Conservation (phyloP, 2,329 filamentous ascomycete species). For the Rhytidhysteron rufulum region DNA sequence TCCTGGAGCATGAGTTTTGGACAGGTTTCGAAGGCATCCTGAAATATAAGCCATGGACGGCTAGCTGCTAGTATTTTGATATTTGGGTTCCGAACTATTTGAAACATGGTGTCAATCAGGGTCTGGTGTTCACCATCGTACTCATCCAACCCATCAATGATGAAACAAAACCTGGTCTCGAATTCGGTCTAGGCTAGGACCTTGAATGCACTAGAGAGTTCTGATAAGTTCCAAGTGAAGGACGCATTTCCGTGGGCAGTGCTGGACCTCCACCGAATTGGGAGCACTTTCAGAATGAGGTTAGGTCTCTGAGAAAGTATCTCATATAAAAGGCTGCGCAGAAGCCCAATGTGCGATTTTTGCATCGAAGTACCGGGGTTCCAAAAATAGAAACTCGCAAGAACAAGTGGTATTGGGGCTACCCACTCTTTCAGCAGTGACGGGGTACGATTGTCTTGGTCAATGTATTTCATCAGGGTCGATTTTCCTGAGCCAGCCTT, state of each 20-base stretch:
- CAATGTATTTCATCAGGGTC: constrained; percentile 27
- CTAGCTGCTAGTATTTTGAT: background rate
- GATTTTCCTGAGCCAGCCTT: constrained; percentile 29
- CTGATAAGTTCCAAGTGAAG: too few species aligned
- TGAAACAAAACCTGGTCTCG: background rate
- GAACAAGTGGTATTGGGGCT: background rate
- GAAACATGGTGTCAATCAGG: background rate
- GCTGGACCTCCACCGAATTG: too few species aligned
- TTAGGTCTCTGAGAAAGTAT: constrained; percentile 7
- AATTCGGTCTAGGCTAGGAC: too few species aligned
- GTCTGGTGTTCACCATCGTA: background rate
- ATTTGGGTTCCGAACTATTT: background rate
- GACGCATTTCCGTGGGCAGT: too few species aligned
- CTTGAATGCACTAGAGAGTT: too few species aligned
- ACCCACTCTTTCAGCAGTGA: constrained; percentile 15
- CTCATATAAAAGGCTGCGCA: constrained; percentile 17
- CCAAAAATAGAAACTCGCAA: constrained; percentile 24
- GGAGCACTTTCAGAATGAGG: too few species aligned
- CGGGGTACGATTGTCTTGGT: background rate
- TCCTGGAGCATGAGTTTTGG: background rate
- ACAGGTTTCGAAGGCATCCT: background rate
- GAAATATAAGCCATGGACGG: background rate
- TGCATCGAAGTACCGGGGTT: constrained; percentile 15
- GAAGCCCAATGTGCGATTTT: constrained; percentile 16
- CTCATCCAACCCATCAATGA: background rate